A percentile compares a stretch with the other conserved stretches of the same genome.
Evolutionary conservation across 495 filamentous ascomycete genomes (phyloP).

Genomic region (Tetracladium setigerum): DNA sequence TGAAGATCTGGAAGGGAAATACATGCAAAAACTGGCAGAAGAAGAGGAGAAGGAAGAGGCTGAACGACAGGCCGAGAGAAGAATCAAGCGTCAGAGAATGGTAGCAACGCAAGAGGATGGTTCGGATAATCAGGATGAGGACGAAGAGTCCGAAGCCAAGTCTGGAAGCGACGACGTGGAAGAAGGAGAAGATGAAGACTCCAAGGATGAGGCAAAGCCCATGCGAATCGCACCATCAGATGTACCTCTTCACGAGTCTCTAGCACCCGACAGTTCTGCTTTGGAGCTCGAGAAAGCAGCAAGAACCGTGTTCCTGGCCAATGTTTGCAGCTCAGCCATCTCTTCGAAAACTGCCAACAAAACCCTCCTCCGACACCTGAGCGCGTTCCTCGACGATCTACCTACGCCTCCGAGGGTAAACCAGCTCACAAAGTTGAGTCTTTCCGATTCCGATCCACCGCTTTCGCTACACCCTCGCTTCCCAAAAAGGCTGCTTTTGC

Average conservation of each 20-base stretch:
- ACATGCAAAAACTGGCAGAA: slow-evolving; percentile 64
- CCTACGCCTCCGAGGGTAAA: slow-evolving; percentile 25
- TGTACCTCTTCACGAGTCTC: slow-evolving; percentile 41
- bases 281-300: slow-evolving; percentile 63
- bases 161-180: slow-evolving; percentile 19
- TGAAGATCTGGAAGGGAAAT: slow-evolving; percentile 73
- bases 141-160: slow-evolving; percentile 23
- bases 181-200: slow-evolving; percentile 1
- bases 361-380: slow-evolving; percentile 59
- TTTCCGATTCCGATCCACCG: slow-evolving; percentile 86
- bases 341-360: slow-evolving; percentile 75
- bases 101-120: slow-evolving; percentile 22
- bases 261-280: slow-evolving; percentile 31
- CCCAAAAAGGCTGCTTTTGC: slow-evolving; percentile 89
- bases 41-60: slow-evolving; percentile 36
- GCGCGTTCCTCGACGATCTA: slow-evolving; percentile 38
- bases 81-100: slow-evolving; percentile 28
- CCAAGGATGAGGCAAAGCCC: background rate
- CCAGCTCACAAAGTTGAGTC: slow-evolving; percentile 69
- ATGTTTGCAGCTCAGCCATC: slow-evolving; percentile 76
- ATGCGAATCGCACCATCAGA: slow-evolving; percentile 9
- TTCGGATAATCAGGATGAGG: slow-evolving; percentile 20
- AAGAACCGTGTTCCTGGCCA: slow-evolving; percentile 88
- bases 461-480: slow-evolving; percentile 65
- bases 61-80: slow-evolving; percentile 37